Base-by-base conservation (phyloP, 345 rosid species). In the Gossypium bickii region DNA sequence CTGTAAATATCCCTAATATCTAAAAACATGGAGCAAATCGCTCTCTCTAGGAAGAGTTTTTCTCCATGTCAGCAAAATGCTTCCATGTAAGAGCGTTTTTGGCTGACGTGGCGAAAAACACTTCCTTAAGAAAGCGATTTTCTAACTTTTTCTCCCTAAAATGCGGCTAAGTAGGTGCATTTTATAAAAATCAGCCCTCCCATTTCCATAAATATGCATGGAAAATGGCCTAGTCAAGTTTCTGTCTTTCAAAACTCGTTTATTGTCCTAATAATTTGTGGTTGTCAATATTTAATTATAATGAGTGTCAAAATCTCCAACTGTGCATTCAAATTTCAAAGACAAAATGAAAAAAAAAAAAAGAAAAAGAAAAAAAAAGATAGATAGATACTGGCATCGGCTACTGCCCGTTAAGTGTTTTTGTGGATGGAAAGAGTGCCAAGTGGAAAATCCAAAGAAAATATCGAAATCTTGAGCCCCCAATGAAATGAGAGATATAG, bases 401-500 rank as follows among this genome's bases (percentile, higher is more conserved):
- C 51, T 49, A 34, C 38, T 34, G 38, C 38, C 6, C 38, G 38
- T 34, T 34, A 0, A 34, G 9, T 66, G 58, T 34, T 9, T 17
- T 81, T 47, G 86, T 87, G 87, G 89, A 41, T 53, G 1, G 52
- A 73, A 44, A 78, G 73, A 60, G 22, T 73, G 85, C 80, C 89
- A 85, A 63, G 71, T 80, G 52, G 80, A 34, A 77, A n/a, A 13
- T 2, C 17, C 4, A 55, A 61, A 16, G 71, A 77, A 76, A 44
- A 71, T 59, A 65, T 77, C 47, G 80, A 76, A 87, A 90, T 87
- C 93, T 76, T 62, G 52, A 67, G 74, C 9, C 7, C 7, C 96
- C 90, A 90, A 87, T 90, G 80, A 83, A 52, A 75, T 24, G 13
- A 74, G 72, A 77, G 91, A 72, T 71, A 64, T 27, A 78, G 90